Evolutionary conservation across 352 stramenopile genomes (phyloP).

Genomic region (Globisporangium acanthophoron): DNA sequence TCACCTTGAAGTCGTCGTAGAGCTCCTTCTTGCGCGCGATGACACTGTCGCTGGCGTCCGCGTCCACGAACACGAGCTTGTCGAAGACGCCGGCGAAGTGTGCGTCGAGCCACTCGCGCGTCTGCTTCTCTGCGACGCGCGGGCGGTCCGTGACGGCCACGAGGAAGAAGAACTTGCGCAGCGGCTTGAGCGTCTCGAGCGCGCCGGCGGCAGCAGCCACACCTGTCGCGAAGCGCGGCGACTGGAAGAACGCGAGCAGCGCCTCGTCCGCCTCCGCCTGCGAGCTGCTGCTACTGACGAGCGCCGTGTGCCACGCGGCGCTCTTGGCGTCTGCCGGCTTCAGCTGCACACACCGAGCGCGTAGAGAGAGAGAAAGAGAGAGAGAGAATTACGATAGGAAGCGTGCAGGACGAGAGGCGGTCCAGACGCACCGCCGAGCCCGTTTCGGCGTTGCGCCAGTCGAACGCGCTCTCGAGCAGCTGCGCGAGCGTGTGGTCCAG

Average conservation of each 20-base stretch:
- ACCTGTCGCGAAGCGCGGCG: conserved; percentile 32
- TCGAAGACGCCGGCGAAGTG: conserved; percentile 64
- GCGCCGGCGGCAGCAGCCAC: conserved; percentile 26
- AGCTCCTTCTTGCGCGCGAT: conserved; percentile 53
- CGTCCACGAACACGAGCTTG: conserved; percentile 68
- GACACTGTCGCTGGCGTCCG: conserved; percentile 26
- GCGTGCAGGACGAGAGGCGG: not conserved
- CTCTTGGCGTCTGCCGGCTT: conserved; percentile 15
- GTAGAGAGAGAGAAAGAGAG: too few species aligned
- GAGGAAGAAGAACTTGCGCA: conserved; percentile 62
- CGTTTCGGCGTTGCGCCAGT: conserved; percentile 48
- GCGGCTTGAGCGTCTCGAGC: conserved; percentile 36
- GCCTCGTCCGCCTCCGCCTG: conserved; percentile 21
- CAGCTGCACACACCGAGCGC: conserved; percentile 10
- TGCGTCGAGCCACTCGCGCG: conserved; percentile 66
- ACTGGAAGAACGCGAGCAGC: conserved; percentile 44
- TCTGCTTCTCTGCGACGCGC: conserved; percentile 54
- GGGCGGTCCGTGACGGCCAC: conserved; percentile 56
- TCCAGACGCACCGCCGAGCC: conserved; percentile 23
- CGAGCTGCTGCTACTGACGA: conserved; percentile 12
- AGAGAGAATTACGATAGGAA: not conserved
- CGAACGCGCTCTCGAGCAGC: conserved; percentile 32
- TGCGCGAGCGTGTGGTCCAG: conserved; percentile 59
- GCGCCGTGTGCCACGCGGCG: conserved; percentile 27
- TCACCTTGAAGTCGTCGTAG: conserved; percentile 57